Evolutionary conservation across 441 rosid genomes (phyloP), one percentile per base, ranked within the genome.

Genomic region (Sinapis alba): DNA sequence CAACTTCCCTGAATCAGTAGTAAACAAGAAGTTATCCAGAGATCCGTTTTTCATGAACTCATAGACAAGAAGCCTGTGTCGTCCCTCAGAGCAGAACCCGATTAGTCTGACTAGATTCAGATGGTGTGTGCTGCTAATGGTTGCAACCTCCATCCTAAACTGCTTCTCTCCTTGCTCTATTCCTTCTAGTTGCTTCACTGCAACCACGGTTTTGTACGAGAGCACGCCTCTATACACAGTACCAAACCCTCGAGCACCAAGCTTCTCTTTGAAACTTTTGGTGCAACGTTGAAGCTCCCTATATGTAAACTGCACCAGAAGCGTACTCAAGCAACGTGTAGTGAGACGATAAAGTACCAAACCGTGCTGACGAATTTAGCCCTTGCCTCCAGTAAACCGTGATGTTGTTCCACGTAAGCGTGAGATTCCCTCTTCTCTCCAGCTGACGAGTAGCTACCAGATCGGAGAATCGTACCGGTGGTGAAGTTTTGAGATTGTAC

Each of bases 241-340:
- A 61, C 97, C 92, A 38, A 92, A 92, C 11, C 93, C 95, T 75
- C 92, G 90, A 68, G 80, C 88, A 10, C 93, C 93, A 73, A 88
- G 74, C 78, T 80, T 88, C 36, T 89, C 85, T 0, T 90, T 86
- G 78, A 92, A 89, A 62, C 76, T 83, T 65, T 82, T 86, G 0
- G 95, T 87, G 5, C 87, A 87, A 27, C 60, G 72, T 50, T 86
- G 90, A 45, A 91, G 71, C 73, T 91, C 95, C 84, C 81, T 86
- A 73, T 88, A 86, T 1, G 76, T 73, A 74, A 87, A 91, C 60
- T 88, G 89, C 90, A 47, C 97, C 94, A 13, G 94, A 90, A 5
- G 94, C 89, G 57, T 89, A 90, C 81, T 89, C 94, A 54, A 90
- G 92, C 65, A 90, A 86, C 1, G 86, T 83, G 68, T 87, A 90